Percentiles rank a stretch among this genome's conserved stretches.
Evolutionary conservation across 2,329 filamentous ascomycete genomes (phyloP).

Genomic region (Chaetoscypha palmicola): DNA sequence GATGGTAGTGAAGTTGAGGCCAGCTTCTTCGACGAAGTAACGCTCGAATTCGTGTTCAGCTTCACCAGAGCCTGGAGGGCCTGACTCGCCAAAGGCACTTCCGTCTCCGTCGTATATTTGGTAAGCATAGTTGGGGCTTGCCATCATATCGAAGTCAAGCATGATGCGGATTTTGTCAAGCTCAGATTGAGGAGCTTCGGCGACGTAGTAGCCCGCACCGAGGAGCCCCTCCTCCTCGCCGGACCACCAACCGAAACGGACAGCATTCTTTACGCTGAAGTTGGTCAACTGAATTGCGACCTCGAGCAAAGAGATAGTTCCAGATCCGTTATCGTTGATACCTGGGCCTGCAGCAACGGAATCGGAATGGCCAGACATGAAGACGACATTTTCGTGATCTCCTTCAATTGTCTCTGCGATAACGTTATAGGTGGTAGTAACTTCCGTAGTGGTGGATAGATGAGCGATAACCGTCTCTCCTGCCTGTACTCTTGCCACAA

Average conservation of each 20-base stretch:
- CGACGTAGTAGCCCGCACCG: constrained; percentile 54
- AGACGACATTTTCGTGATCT: constrained; percentile 55
- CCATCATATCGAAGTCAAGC: constrained; percentile 45
- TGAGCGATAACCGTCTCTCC: constrained; percentile 12
- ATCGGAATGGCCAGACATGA: constrained; percentile 57
- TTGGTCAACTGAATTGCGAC: constrained; percentile 50
- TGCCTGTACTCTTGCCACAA: constrained; percentile 8
- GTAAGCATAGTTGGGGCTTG: constrained; percentile 55
- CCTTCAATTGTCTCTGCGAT: constrained; percentile 53
- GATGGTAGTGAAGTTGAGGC: constrained; percentile 11
- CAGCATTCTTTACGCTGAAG: constrained; percentile 54
- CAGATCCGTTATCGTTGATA: constrained; percentile 33
- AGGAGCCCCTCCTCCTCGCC: constrained; percentile 58
- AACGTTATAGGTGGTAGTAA: constrained; percentile 38
- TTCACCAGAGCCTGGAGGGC: constrained; percentile 52
- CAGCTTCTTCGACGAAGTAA: constrained; percentile 13
- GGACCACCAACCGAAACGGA: constrained; percentile 61
- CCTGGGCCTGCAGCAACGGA: constrained; percentile 51
- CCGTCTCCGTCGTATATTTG: constrained; percentile 64
- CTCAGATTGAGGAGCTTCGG: constrained; percentile 43
- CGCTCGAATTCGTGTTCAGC: constrained; percentile 16
- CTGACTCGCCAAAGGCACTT: constrained; percentile 61
- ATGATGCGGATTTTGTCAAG: constrained; percentile 56
- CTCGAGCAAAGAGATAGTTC: constrained; percentile 45
- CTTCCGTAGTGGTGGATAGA: constrained; percentile 4